Base-by-base conservation (phyloP, 2,329 filamentous ascomycete species). In the Botrytis cinerea region DNA sequence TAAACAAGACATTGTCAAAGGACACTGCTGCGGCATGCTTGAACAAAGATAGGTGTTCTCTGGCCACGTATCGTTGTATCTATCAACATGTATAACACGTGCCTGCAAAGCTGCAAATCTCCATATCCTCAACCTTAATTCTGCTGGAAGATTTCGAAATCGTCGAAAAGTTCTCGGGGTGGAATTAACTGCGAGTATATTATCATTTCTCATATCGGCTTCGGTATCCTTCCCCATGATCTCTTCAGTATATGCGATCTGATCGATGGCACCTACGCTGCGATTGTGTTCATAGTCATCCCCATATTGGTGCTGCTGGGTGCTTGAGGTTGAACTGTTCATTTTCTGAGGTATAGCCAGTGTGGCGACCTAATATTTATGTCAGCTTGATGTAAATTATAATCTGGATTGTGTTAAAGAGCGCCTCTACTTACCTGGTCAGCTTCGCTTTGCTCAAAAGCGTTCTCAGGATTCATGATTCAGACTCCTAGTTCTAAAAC, bases 61-160 rank as follows among this genome's bases (percentile, higher is more conserved):
- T 20, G 43, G 25, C 20, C 12, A 64, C 9, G 28, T 28, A 6
- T 43, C 25, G 18, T 43, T 32, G 63, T 25, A 22, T 28, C 8
- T 14, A 25, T 7, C 10, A 32, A 51, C 20, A 10, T 5, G 28
- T 18, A 67, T 67, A 12, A 51, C 16, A 10, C 63, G 45, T 18
- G 63, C 46, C 32, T 48, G 28, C 12, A 68, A n/a, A 38, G 3
- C 25, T 4, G 64, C 64, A n/a, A 38, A 28, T 20, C 10, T 68
- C 64, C 64, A 68, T 35, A 68, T 40, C 14, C 25, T 40, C 32
- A 68, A 68, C 35, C 64, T 68, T 28, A 40, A 38, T 20, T 68
- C 46, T 20, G 28, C 4, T n/a, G 32, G 46, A 3, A 54, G 38
- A 1, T 51, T 3, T 20, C 45, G 22, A 25, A 68, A 54, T 40